These are phyloP conservation scores for Acer yangbiense DNA, from an alignment of 345 rosid genomes.

Conservation along the genomic window DNA sequence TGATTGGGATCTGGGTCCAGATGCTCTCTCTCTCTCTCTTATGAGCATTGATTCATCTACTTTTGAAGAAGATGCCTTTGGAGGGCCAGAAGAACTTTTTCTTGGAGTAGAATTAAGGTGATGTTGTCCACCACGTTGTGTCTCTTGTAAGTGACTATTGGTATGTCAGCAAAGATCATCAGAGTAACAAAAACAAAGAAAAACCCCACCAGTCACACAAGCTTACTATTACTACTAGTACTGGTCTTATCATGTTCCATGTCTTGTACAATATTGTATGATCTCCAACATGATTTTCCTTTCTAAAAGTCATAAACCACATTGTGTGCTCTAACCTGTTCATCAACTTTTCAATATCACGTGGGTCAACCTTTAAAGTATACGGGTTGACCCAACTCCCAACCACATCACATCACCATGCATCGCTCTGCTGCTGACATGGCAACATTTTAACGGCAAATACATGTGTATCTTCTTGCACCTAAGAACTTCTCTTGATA, in stretches of 20 bases:
- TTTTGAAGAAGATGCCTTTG: slow-evolving; percentile 5
- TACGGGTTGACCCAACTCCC: slow-evolving; percentile 5
- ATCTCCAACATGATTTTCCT: background rate
- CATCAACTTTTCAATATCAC: background rate
- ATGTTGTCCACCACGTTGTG: slow-evolving; percentile 16
- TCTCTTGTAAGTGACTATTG: background rate
- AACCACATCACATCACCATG: background rate
- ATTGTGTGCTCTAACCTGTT: background rate
- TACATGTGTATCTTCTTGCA: no score
- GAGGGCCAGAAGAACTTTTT: background rate
- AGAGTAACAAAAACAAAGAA: no score
- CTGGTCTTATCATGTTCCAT: background rate
- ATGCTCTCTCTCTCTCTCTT: background rate
- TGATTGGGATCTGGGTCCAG: slow-evolving; percentile 8
- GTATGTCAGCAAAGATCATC: background rate
- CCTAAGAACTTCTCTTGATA: no score
- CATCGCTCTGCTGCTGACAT: no score
- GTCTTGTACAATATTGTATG: background rate
- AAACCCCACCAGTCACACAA: background rate
- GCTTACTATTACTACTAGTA: background rate
- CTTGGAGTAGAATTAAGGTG: background rate
- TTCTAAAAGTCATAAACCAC: background rate
- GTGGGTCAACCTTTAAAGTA: background rate
- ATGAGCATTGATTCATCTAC: slow-evolving; percentile 8
- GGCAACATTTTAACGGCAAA: no score